Conservation (phyloP, 176 grass and related monocot species). For the Zoysia pacifica region DNA sequence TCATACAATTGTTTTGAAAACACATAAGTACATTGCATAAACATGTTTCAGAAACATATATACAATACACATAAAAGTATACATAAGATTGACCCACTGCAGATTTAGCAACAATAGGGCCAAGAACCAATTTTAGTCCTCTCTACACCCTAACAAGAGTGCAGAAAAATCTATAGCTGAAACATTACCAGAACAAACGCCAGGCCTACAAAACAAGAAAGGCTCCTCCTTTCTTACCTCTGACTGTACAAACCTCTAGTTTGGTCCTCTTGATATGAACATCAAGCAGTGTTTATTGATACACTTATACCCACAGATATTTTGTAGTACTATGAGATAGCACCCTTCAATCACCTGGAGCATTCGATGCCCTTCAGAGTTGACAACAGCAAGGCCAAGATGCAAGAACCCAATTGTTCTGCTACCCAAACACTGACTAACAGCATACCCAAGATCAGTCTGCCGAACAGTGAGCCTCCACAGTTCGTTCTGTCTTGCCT, state of each 20-base stretch:
- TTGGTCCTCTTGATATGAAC: slow-evolving; percentile 1
- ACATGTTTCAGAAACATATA: background rate
- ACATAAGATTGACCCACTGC: background rate
- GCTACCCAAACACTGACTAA: background rate
- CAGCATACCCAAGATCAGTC: background rate
- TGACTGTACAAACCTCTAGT: background rate
- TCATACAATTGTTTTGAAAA: slow-evolving; percentile 7
- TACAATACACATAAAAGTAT: slow-evolving; percentile 21
- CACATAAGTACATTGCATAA: background rate
- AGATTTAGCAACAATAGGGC: background rate
- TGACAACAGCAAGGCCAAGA: slow-evolving; percentile 1
- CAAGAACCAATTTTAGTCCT: background rate
- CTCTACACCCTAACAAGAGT: background rate
- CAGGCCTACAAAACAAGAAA: slow-evolving; percentile 29
- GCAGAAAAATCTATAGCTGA: background rate
- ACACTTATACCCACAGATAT: background rate
- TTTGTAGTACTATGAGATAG: background rate
- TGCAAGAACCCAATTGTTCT: background rate
- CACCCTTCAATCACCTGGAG: background rate
- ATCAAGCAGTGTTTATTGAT: background rate
- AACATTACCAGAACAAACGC: background rate
- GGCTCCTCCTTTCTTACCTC: background rate
- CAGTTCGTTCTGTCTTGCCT: background rate
- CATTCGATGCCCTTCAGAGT: background rate
- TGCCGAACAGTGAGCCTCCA: background rate